phyloP scores from a whole-genome alignment of 2,329 filamentous ascomycete species.

The Paraconiothyrium brasiliense region DNA sequence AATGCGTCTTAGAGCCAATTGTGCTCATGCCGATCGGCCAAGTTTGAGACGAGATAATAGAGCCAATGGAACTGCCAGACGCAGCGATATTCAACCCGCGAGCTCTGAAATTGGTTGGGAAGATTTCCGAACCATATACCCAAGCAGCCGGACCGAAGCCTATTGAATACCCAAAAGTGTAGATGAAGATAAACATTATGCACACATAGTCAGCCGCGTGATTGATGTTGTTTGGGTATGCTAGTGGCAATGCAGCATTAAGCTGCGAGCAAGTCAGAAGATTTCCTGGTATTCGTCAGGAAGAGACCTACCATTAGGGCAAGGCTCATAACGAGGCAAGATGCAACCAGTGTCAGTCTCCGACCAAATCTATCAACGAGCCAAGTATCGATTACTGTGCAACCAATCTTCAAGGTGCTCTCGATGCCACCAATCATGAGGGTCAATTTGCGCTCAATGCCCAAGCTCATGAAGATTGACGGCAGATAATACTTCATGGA shows the following conservation, averaged over 20 bases:
- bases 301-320: constrained; percentile 59
- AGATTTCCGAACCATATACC: constrained; percentile 70
- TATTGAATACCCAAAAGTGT: constrained; percentile 66
- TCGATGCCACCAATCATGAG: constrained; percentile 66
- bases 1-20: constrained; percentile 64
- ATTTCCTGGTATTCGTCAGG: too few species aligned
- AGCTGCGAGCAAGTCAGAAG: constrained; percentile 51
- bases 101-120: constrained; percentile 66
- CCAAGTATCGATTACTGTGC: constrained; percentile 65
- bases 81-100: constrained; percentile 66
- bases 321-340: constrained; percentile 63
- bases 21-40: constrained; percentile 65
- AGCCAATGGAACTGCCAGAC: constrained; percentile 64
- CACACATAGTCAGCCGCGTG: constrained; percentile 60
- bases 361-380: constrained; percentile 65
- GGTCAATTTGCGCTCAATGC: constrained; percentile 58
- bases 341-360: constrained; percentile 59
- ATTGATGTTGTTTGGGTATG: constrained; percentile 62
- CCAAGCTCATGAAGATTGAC: constrained; percentile 61
- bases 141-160: constrained; percentile 67
- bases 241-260: constrained; percentile 63
- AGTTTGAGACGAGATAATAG: constrained; percentile 63
- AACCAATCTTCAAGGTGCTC: constrained; percentile 66
- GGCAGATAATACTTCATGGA: constrained; percentile 70
- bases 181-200: constrained; percentile 67